Base-by-base conservation (phyloP, 1,284 basidiomycete genomes). In the Naganishia albida region DNA sequence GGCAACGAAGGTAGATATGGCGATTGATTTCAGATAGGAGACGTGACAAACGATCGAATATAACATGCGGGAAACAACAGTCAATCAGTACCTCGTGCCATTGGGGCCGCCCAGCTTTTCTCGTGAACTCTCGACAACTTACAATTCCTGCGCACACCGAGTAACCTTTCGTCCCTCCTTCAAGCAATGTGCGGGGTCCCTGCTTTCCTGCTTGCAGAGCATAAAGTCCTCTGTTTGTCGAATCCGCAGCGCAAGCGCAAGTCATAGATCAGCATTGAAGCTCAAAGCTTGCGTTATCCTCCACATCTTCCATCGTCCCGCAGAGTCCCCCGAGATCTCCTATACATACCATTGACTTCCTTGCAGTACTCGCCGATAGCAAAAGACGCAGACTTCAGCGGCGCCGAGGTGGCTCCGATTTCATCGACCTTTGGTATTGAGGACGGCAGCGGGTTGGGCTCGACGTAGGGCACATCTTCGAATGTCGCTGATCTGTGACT, bases 331-430 rank as follows among this genome's bases (percentile, higher is more conserved):
- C n/a, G n/a, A n/a, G n/a, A 67, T 64, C 15, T 44, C 23, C 3
- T 83, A 88, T 69, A 73, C 51, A n/a, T 38, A 94, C 94, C 96
- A 81, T 97, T 98, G 82, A 89, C 95, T 67, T 93, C 90, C 81
- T 93, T 91, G 86, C 95, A 99, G 78, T 91, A 86, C 59, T 91
- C 88, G 42, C 93, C 96, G 77, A 99, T 88, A 83, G 98, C 98
- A 86, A 98, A 99, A 15, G 91, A 88, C 3, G 95, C 93, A 71
- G 89, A 91, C 84, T 99, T 98, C 73, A 99, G 83, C 4, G 96
- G 96, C 62, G 89, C 96, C 70, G 92, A 96, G 1, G 93, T 93
- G 52, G 83, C 84, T 62, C 95, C 96, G 57, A 99, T 81, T 81
- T 99, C 96, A 69, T 87, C 84, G 30, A 98, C 92, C 75, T 88